Conservation (phyloP, 164 flowering plant genomes). For the Sextonia rubra region DNA sequence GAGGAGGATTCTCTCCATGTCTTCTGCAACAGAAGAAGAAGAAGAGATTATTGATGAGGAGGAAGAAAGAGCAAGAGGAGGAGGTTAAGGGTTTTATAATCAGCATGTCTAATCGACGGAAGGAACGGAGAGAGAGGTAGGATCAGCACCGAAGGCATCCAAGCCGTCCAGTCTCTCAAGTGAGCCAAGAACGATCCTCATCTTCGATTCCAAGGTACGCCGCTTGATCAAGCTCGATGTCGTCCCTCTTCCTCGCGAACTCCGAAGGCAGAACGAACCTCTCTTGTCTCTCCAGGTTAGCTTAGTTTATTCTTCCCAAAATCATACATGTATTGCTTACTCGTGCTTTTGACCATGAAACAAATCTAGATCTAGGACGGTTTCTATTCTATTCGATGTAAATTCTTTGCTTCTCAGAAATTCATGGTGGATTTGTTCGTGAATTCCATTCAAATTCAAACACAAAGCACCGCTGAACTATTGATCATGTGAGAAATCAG, state of each 20-base stretch:
- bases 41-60: too few relatives aligned
- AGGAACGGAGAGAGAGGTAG: constrained; percentile 64
- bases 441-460: too few relatives aligned
- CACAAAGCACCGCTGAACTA: too few relatives aligned
- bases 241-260: constrained; percentile 66
- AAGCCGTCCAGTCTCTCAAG: constrained; percentile 64
- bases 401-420: too few relatives aligned
- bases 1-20: background rate
- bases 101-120: constrained; percentile 58
- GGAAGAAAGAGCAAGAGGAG: too few relatives aligned
- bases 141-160: constrained; percentile 75
- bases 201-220: constrained; percentile 32
- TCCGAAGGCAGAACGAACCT: constrained; percentile 62
- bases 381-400: too few relatives aligned
- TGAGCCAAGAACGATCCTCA: constrained; percentile 29
- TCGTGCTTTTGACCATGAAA: too few relatives aligned
- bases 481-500: too few relatives aligned
- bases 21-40: background rate
- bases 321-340: too few relatives aligned
- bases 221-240: constrained; percentile 61
- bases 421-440: too few relatives aligned
- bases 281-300: constrained; percentile 53
- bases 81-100: background rate
- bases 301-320: too few relatives aligned
- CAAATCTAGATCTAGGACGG: too few relatives aligned